Base-by-base conservation (phyloP, 345 rosid species). In the Citrus mangshanensis region DNA sequence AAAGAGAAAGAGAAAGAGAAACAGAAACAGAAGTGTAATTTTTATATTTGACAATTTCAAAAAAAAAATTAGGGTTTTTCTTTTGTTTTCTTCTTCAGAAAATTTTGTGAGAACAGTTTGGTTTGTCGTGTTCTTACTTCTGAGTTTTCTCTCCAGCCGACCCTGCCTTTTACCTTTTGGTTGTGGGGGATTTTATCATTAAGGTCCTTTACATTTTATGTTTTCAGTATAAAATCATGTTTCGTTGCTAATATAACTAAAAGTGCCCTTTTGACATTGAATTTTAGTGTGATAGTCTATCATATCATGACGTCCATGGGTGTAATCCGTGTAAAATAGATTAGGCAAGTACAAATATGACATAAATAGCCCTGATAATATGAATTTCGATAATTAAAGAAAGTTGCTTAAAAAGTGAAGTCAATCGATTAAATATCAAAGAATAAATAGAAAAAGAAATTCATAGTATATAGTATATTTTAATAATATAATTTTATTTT, bases 391-490 rank as follows among this genome's bases (percentile, higher is more conserved):
- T 12, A 46, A 3, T 46, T 46, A 46, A 46, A 46, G 18, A 13
- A 46, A 46, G 5, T 13, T 12, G 1, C 5, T 3, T 46, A 46
- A 46, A 42, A 46, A 0, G 1, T 46, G 5, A 46, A 12, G 14
- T 13, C 18, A 46, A 4, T 46, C 0, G 5, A 0, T 0, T 1
- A 3, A 46, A 12, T 46, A 46, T 46, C 0, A 3, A 1, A 0
- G 18, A 46, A 46, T 0, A 46, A 12, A 46, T 46, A 13, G 16
- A 46, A 12, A 46, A 9, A 40, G 2, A 40, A 46, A 46, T 12
- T 3, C 1, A 46, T 46, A 12, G 0, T 13, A 46, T 1, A 4
- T 46, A 13, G 5, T 46, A 3, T 46, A 13, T 46, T 46, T 46
- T 46, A 13, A 46, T 46, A 46, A 46, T 46, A 10, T 13, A 3